Evolutionary conservation across 495 filamentous ascomycete genomes (phyloP).

Genomic region (Daldinia childiae): DNA sequence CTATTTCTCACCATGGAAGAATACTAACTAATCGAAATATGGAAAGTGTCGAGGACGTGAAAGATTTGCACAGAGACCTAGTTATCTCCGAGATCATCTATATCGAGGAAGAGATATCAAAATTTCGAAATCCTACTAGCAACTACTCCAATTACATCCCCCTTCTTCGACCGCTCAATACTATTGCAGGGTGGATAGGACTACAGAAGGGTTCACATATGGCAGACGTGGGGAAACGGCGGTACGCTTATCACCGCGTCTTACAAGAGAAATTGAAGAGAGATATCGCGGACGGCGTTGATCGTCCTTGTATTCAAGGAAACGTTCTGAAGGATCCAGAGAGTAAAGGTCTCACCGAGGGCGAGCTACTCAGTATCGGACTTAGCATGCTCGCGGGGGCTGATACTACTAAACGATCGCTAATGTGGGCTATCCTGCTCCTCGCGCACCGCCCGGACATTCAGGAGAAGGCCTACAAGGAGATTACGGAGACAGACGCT

Average conservation of each 20-base stretch:
- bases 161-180: slow-evolving; percentile 65
- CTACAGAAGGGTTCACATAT: slow-evolving; percentile 53
- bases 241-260: slow-evolving; percentile 65
- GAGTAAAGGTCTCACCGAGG: slow-evolving; percentile 60
- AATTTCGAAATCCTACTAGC: slow-evolving; percentile 73
- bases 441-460: slow-evolving; percentile 72
- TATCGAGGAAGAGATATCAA: slow-evolving; percentile 70
- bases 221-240: slow-evolving; percentile 64
- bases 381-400: slow-evolving; percentile 70
- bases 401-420: slow-evolving; percentile 35
- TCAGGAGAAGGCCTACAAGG: slow-evolving; percentile 69
- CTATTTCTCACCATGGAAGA: not conserved
- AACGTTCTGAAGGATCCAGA: slow-evolving; percentile 75
- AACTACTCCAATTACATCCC: slow-evolving; percentile 79
- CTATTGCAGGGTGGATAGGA: slow-evolving; percentile 26
- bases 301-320: slow-evolving; percentile 76
- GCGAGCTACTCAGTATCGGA: slow-evolving; percentile 76
- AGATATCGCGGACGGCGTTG: slow-evolving; percentile 67
- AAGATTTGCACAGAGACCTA: slow-evolving; percentile 58
- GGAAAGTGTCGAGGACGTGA: slow-evolving; percentile 61
- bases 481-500: slow-evolving; percentile 71
- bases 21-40: not conserved
- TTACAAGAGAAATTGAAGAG: slow-evolving; percentile 70
- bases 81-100: slow-evolving; percentile 70
- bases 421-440: slow-evolving; percentile 74